Evolutionary conservation across 2,329 filamentous ascomycete species (phyloP).

Genomic region (Bipolaris gigantea): DNA sequence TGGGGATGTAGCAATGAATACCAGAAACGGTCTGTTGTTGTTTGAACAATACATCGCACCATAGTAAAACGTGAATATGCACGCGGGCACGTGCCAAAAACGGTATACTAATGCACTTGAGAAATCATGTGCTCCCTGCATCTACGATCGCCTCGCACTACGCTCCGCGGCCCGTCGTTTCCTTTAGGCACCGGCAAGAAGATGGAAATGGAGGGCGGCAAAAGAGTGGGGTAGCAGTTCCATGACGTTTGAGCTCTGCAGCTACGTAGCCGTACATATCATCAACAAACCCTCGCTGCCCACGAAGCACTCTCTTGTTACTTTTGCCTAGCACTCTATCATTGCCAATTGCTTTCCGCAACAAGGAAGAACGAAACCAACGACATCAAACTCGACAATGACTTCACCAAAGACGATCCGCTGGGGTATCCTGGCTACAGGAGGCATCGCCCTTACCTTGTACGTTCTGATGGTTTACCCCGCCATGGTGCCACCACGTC

Average conservation of each 20-base stretch:
- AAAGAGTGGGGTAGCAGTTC: slow-evolving; percentile 21
- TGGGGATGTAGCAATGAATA: too few relatives aligned
- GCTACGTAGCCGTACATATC: not conserved
- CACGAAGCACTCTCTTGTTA: too few relatives aligned
- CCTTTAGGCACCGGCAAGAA: slow-evolving; percentile 11
- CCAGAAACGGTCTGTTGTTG: too few relatives aligned
- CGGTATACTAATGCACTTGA: too few relatives aligned
- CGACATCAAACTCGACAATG: slow-evolving; percentile 21
- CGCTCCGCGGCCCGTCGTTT: slow-evolving; percentile 1
- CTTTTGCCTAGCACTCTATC: too few relatives aligned
- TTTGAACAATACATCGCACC: too few relatives aligned
- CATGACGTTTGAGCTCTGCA: slow-evolving; percentile 20
- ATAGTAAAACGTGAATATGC: too few relatives aligned
- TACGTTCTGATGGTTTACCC: slow-evolving; percentile 22
- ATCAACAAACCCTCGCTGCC: not conserved
- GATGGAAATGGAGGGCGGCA: not conserved
- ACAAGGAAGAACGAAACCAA: not conserved
- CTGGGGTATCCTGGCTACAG: slow-evolving; percentile 54
- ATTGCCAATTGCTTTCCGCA: not conserved
- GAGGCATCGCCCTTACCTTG: slow-evolving; percentile 53
- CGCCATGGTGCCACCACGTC: slow-evolving; percentile 13
- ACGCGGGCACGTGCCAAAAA: too few relatives aligned
- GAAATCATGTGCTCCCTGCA: too few relatives aligned
- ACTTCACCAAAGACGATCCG: slow-evolving; percentile 44
- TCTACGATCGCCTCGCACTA: not conserved